Conservation (phyloP, 2,329 filamentous ascomycete species). For the Pestalotiopsis sp. region DNA sequence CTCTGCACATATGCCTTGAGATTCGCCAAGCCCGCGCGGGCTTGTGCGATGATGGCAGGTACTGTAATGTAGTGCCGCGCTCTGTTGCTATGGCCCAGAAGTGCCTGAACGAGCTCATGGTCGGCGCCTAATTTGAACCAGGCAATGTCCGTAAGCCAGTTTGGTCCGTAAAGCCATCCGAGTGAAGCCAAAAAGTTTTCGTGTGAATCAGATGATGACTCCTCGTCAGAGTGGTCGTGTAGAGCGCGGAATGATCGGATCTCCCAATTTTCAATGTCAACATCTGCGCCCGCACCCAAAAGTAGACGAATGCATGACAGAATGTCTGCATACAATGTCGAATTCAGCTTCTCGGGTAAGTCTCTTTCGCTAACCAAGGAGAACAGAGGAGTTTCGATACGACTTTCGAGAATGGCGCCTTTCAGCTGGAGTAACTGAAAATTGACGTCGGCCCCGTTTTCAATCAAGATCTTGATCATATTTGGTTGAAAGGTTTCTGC, state of each 20-base stretch:
- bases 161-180: too few relatives aligned
- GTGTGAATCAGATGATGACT: too few relatives aligned
- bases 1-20: background rate
- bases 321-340: background rate
- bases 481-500: background rate
- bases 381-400: background rate
- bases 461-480: background rate
- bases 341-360: background rate
- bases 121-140: background rate
- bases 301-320: background rate
- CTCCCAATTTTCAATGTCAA: background rate
- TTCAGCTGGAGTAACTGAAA: background rate
- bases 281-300: background rate
- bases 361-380: too few relatives aligned
- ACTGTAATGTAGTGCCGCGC: background rate
- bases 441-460: background rate
- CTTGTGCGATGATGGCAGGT: background rate
- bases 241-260: too few relatives aligned
- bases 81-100: background rate
- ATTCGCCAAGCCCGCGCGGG: background rate
- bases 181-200: too few relatives aligned
- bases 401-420: accelerated
- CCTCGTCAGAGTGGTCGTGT: too few relatives aligned
- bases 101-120: background rate
- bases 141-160: background rate